Conservation (phyloP, 306 rosid species). For the Dryas drummondii region DNA sequence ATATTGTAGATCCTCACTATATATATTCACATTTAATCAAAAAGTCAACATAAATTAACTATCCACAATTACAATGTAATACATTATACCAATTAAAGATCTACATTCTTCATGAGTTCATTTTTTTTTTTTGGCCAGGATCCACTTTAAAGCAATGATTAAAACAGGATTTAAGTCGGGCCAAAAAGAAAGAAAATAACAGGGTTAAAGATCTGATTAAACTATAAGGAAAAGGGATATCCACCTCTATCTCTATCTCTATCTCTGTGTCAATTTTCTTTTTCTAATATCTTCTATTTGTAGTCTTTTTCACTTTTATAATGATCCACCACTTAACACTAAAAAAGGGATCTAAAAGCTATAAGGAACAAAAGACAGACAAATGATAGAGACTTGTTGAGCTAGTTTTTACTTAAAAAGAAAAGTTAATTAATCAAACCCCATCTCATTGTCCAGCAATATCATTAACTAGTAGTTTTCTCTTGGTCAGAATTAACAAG, state of each 20-base stretch:
- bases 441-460: background rate
- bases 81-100: background rate
- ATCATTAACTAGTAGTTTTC: constrained; percentile 1
- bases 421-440: background rate
- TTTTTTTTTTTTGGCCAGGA: too few species aligned
- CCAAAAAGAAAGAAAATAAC: too few species aligned
- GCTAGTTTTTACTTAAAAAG: background rate
- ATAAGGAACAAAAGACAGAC: background rate
- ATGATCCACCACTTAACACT: constrained; percentile 18
- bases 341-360: background rate
- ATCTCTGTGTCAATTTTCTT: background rate
- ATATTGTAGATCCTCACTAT: too few species aligned
- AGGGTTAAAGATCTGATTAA: background rate
- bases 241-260: background rate
- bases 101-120: background rate
- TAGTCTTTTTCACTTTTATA: background rate
- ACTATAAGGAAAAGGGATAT: background rate
- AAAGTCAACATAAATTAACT: too few species aligned
- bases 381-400: background rate
- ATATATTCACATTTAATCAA: too few species aligned
- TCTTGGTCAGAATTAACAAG: too few species aligned
- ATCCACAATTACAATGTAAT: too few species aligned
- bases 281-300: background rate
- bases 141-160: background rate
- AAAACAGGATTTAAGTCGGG: background rate